Evolutionary conservation across 495 filamentous ascomycete genomes (phyloP), one percentile per base, ranked within the genome.

Genomic region (Daldinia vernicosa): DNA sequence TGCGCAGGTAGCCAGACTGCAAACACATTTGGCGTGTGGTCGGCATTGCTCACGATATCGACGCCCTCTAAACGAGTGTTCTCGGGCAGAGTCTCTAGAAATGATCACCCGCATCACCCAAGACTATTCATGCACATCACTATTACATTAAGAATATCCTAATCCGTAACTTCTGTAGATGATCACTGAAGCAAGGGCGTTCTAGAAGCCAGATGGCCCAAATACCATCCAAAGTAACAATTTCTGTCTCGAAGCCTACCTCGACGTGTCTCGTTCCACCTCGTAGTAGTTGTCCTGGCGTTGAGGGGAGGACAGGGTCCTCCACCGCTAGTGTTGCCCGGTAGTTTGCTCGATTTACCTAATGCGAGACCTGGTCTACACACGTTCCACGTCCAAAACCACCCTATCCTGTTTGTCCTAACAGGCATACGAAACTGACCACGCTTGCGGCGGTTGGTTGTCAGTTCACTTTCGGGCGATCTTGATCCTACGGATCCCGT

Each of bases 1-100:
- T 62, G 62, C 58, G 52, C 33, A 33, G 24, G 62, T 63, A 40
- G 47, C 60, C n/a, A 56, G 12, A 57, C 61, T 62, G 24, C 65
- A 61, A 66, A 56, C 51, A 62, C 62, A 50, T 28, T 73, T 66
- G 66, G 70, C 61, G 56, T 63, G 61, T 73, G 54, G 61, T 69
- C 66, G 66, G 70, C 57, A 52, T 53, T 66, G 51, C 45, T 66
- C 52, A 40, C 66, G 59, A 60, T 69, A 66, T 66, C 52, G 35
- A 63, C 15, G 35, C 56, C 53, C 43, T 63, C 45, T 32, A 57
- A 63, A 55, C 32, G 53, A 30, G 51, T 40, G 27, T 11, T 47
- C 8, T 24, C 19, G 53, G 64, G 24, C 28, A 28, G 17, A 26
- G 7, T 50, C 24, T 61, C 33, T 50, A 40, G 56, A 37, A 54